Evolutionary conservation across 495 filamentous ascomycete genomes (phyloP).

Genomic region (Margaritispora aquatica): DNA sequence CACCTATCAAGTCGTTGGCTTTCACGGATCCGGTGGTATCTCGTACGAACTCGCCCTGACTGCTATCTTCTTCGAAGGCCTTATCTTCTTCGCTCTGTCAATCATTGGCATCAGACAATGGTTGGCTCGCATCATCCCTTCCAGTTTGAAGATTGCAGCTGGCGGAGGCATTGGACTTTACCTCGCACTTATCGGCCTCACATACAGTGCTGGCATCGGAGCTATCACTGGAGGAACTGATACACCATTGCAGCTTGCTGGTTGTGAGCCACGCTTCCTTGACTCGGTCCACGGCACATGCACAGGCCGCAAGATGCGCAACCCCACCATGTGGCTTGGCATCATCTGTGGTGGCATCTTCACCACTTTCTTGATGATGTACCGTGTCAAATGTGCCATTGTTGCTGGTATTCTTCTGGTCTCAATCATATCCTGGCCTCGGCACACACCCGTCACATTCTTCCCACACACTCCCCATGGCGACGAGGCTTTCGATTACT

Average conservation of each 20-base stretch:
- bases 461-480: constrained; percentile 67
- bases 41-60: constrained; percentile 67
- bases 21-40: constrained; percentile 58
- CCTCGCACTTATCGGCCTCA: constrained; percentile 72
- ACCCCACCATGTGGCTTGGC: constrained; percentile 73
- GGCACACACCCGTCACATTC: constrained; percentile 63
- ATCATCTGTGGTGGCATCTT: constrained; percentile 78
- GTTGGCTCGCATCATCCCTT: constrained; percentile 70
- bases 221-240: constrained; percentile 50
- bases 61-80: constrained; percentile 79
- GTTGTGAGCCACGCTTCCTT: constrained; percentile 36
- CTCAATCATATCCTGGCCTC: constrained; percentile 79
- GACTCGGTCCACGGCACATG: constrained; percentile 6
- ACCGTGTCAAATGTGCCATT: constrained; percentile 75
- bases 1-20: constrained; percentile 73
- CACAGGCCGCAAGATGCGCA: constrained; percentile 62
- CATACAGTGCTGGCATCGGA: constrained; percentile 73
- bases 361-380: constrained; percentile 72
- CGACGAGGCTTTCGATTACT: constrained; percentile 67
- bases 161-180: constrained; percentile 78
- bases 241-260: constrained; percentile 63
- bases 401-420: constrained; percentile 75
- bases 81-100: constrained; percentile 62
- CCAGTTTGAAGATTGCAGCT: constrained; percentile 76
- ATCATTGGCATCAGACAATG: constrained; percentile 74